These are phyloP conservation scores for Pestalotiopsis sp. DNA, from an alignment of 2,329 filamentous ascomycete species.

Conservation along the genomic window DNA sequence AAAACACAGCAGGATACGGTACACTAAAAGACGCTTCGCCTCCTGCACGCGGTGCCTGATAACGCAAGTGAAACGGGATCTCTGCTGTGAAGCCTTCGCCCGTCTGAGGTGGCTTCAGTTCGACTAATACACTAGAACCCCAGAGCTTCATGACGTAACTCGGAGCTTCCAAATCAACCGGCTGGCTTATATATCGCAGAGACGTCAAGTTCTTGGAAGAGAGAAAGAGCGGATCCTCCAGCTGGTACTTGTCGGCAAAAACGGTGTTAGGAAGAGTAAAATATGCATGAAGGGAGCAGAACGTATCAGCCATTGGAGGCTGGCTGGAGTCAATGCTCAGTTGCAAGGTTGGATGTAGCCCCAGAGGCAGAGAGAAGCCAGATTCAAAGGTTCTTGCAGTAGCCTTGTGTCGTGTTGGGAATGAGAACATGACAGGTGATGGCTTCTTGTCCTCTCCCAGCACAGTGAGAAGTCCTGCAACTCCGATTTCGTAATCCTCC, in stretches of 20 bases:
- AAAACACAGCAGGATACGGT: slow-evolving; percentile 84
- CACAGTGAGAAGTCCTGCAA: slow-evolving; percentile 77
- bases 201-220: slow-evolving; percentile 74
- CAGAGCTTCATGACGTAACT: slow-evolving; percentile 75
- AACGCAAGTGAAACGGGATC: slow-evolving; percentile 84
- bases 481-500: slow-evolving; percentile 72
- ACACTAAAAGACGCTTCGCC: slow-evolving; percentile 59
- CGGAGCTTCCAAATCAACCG: slow-evolving; percentile 88
- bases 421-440: slow-evolving; percentile 78
- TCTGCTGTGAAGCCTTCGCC: slow-evolving; percentile 60
- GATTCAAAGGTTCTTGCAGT: slow-evolving; percentile 58
- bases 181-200: slow-evolving; percentile 68
- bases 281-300: slow-evolving; percentile 76
- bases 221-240: slow-evolving; percentile 75
- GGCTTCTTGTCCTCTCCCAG: slow-evolving; percentile 73
- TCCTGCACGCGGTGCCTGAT: slow-evolving; percentile 62
- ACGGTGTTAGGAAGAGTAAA: slow-evolving; percentile 78
- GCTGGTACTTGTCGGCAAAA: slow-evolving; percentile 87
- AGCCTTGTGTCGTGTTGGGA: slow-evolving; percentile 75
- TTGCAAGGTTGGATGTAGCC: slow-evolving; percentile 80
- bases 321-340: slow-evolving; percentile 59
- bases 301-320: slow-evolving; percentile 51
- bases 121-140: slow-evolving; percentile 78
- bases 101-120: slow-evolving; percentile 60
- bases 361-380: slow-evolving; percentile 68